Base-by-base conservation (phyloP, 257 asterid species). In the Sherardia arvensis region DNA sequence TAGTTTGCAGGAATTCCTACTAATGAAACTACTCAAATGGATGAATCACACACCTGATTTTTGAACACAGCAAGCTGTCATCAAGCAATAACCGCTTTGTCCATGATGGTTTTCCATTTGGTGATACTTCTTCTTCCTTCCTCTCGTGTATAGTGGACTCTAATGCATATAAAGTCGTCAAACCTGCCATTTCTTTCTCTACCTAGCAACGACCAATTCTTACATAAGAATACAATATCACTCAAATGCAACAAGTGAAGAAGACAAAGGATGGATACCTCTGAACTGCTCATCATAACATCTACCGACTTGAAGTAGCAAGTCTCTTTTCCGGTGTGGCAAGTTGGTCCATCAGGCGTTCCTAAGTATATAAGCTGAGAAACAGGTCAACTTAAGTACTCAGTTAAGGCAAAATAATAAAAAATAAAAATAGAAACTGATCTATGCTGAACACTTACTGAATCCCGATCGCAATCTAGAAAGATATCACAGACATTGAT, bases 121-220 rank as follows among this genome's bases (percentile, higher is more conserved):
- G 20, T 47, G 54, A 65, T 55, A 36, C 75, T 0, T 83, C 29
- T 73, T 83, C 88, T 57, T 74, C 85, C 72, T 82, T 85, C 28
- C 95, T 75, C 68, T 78, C 68, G n/a, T 62, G 69, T 73, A 90
- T 90, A 34, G 87, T 90, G 33, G 88, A 87, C 68, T 90, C 97
- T 55, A 90, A 66, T 0, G 79, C 79, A 61, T 82, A 87, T 53
- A 90, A 64, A 14, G 97, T 82, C 0, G 97, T 80, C 49, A 85
- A 68, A 22, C 92, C 97, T 34, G 79, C 77, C 59, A 69, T 74
- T 66, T 69, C 78, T 23, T 66, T 82, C 67, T 76, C 90, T 66
- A 66, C 84, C 95, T 85, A 71, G 18, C 45, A 38, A 33, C 34
- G 10, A 69, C 53, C 17, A 60, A 30, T 21, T 17, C 0, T 23